Evolutionary conservation across 2,329 filamentous ascomycete genomes (phyloP).

Genomic region (Lachnellula subtilissima): DNA sequence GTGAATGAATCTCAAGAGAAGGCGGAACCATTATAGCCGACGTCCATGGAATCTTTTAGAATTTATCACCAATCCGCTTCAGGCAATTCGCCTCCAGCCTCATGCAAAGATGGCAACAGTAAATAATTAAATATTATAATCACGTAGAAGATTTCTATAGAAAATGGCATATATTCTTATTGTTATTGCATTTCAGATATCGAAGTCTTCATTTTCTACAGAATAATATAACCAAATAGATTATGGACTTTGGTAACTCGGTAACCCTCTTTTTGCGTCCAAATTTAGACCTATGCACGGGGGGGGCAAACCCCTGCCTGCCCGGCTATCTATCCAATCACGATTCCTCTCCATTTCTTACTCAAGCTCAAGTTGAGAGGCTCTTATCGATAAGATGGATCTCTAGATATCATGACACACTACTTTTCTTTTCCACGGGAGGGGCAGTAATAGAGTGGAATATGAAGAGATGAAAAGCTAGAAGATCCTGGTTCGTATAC

Average conservation of each 20-base stretch:
- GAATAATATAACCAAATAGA: neutral
- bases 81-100: neutral
- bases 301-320: neutral
- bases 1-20: neutral
- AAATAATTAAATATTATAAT: neutral
- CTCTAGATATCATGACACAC: neutral
- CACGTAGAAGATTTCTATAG: neutral
- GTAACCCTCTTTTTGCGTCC: neutral
- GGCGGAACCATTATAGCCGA: neutral
- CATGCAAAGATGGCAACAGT: neutral
- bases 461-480: neutral
- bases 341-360: too few species aligned
- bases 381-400: constrained; percentile 5
- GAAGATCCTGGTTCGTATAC: neutral
- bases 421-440: neutral
- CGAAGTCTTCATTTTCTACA: neutral
- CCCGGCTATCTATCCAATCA: neutral
- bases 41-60: neutral
- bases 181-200: neutral
- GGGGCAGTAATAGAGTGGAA: neutral
- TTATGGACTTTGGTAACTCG: neutral
- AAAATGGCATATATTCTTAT: neutral
- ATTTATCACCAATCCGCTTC: neutral
- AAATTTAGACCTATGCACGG: constrained; percentile 4
- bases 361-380: neutral